Evolutionary conservation across 1,139 yeast species (phyloP).

Genomic region (Candida frijolesensis): DNA sequence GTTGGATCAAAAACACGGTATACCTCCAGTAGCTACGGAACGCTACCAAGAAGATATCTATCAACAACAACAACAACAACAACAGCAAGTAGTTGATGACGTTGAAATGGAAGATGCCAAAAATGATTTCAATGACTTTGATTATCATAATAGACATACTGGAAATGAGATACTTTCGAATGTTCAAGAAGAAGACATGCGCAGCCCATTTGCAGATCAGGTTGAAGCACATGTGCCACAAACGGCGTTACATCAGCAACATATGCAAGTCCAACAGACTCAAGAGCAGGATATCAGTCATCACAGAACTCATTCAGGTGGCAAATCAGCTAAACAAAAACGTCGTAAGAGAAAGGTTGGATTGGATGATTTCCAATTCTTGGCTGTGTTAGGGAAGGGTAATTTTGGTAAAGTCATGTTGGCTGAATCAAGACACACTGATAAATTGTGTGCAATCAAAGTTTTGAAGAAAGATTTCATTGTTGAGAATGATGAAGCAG

Average conservation of each 20-base stretch:
- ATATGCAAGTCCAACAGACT: conserved; percentile 10
- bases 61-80: conserved; percentile 7
- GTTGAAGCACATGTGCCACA: conserved; percentile 6
- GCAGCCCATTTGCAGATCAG: conserved; percentile 13
- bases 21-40: conserved; percentile 5
- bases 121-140: conserved; percentile 30
- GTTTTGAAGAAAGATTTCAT: conserved; percentile 94
- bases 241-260: conserved; percentile 1
- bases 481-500: conserved; percentile 94
- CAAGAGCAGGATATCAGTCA: conserved; percentile 9
- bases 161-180: conserved; percentile 21
- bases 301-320: conserved; percentile 6
- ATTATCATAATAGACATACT: conserved; percentile 29
- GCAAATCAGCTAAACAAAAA: conserved; percentile 24
- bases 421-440: conserved; percentile 85
- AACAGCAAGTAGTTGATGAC: conserved; percentile 4
- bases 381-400: conserved; percentile 96
- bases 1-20: conserved; percentile 11
- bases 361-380: conserved; percentile 88
- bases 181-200: conserved; percentile 7
- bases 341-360: conserved; percentile 73
- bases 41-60: conserved; percentile 7
- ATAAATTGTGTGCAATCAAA: conserved; percentile 86
- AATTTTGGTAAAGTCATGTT: conserved; percentile 97
- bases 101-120: conserved; percentile 12